phyloP scores from a whole-genome alignment of 805 yeast genomes.

The Myxozyma neotropica region DNA sequence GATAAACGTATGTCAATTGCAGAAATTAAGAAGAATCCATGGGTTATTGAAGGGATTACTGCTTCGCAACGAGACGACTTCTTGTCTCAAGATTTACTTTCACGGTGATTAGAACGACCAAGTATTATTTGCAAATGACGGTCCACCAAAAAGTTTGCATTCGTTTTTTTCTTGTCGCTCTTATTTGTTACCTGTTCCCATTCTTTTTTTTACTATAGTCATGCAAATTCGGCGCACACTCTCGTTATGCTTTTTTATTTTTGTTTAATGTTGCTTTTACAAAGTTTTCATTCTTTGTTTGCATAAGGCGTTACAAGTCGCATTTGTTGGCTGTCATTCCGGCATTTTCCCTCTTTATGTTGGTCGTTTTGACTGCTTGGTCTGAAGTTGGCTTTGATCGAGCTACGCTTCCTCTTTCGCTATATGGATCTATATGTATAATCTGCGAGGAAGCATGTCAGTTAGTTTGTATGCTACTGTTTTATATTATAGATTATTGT shows the following conservation, averaged over 20 bases:
- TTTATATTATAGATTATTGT: no score
- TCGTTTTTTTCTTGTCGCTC: not conserved
- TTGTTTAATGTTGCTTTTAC: no score
- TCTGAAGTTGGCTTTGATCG: no score
- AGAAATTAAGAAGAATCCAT: constrained; percentile 77
- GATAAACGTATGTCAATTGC: constrained; percentile 63
- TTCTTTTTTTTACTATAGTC: not conserved
- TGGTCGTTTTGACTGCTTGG: no score
- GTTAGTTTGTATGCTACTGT: no score
- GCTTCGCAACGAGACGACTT: constrained; percentile 8
- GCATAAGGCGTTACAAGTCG: constrained; percentile 7
- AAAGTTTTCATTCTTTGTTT: not conserved
- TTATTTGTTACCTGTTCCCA: not conserved
- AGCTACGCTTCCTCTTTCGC: no score
- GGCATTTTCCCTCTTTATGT: not conserved
- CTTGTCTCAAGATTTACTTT: constrained; percentile 16
- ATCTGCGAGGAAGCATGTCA: no score
- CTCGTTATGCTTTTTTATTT: not conserved
- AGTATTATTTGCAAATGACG: not conserved
- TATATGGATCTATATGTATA: no score
- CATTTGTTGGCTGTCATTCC: not conserved
- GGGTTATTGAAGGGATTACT: constrained; percentile 53
- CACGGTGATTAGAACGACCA: constrained; percentile 6
- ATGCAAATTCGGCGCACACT: constrained; percentile 12
- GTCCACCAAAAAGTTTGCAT: constrained; percentile 6